phyloP scores from a whole-genome alignment of 306 rosid genomes.

The Prunus fruticosa region DNA sequence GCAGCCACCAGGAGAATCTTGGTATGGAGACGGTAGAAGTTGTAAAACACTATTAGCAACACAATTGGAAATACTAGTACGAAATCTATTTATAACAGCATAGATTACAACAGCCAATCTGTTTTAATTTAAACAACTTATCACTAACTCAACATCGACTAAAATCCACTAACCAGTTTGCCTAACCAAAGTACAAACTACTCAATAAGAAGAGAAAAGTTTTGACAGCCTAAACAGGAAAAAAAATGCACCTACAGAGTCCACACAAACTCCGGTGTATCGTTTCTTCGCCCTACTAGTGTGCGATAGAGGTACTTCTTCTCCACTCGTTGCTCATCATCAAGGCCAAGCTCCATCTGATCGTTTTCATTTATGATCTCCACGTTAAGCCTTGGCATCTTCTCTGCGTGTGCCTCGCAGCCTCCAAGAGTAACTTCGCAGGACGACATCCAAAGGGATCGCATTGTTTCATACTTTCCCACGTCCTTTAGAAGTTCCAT shows the following conservation, averaged over 20 bases:
- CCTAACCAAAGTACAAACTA: constrained; percentile 53
- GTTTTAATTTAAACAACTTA: constrained; percentile 15
- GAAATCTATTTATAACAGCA: constrained; percentile 23
- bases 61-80: neutral
- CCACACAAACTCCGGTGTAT: constrained; percentile 87
- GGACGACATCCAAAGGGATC: constrained; percentile 99
- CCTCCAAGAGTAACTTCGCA: constrained; percentile 78
- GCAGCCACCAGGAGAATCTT: neutral
- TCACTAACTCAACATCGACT: constrained; percentile 26
- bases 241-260: constrained; percentile 55
- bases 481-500: constrained; percentile 73
- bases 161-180: constrained; percentile 44
- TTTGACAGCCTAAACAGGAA: neutral
- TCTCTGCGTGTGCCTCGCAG: constrained; percentile 63
- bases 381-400: constrained; percentile 80
- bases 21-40: neutral
- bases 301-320: constrained; percentile 87
- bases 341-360: constrained; percentile 35
- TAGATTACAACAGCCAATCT: constrained; percentile 23
- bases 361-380: constrained; percentile 81
- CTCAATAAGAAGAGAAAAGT: constrained; percentile 28
- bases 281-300: constrained; percentile 68
- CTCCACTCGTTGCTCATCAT: constrained; percentile 58
- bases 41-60: neutral
- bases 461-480: constrained; percentile 99